Conservation (phyloP, 371 early-diverging fungal species). For the Umbelopsis sp. region DNA sequence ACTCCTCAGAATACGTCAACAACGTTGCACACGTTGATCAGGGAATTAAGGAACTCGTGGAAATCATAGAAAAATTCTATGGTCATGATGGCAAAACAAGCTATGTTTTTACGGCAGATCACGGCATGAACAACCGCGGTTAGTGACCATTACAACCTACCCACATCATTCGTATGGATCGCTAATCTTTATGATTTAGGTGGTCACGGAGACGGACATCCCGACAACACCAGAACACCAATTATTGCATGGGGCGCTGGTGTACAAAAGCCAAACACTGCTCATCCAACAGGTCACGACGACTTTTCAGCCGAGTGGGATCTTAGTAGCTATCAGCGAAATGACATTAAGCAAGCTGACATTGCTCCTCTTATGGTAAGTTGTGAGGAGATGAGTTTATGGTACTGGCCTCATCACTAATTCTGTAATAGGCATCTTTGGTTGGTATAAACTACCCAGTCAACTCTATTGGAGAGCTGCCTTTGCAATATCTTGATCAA, state of each 20-base stretch:
- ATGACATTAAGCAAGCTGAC: conserved; percentile 93
- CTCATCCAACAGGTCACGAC: conserved; percentile 54
- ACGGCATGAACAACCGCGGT: conserved; percentile 94
- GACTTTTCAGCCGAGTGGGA: conserved; percentile 74
- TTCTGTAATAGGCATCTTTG: conserved; percentile 64
- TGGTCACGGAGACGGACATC: conserved; percentile 94
- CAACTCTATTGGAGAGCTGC: conserved; percentile 92
- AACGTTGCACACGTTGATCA: conserved; percentile 85
- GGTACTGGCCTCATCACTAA: not conserved
- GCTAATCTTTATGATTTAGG: conserved; percentile 37
- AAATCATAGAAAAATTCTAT: conserved; percentile 75
- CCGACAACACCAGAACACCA: conserved; percentile 93
- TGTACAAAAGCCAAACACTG: conserved; percentile 57
- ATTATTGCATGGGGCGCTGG: conserved; percentile 97
- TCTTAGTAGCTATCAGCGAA: conserved; percentile 56
- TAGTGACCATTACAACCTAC: conserved; percentile 14
- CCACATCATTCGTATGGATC: not conserved
- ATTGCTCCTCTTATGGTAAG: conserved; percentile 92
- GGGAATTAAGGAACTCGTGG: conserved; percentile 69
- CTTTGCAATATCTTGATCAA: conserved; percentile 73
- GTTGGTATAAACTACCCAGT: conserved; percentile 86
- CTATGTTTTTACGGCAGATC: conserved; percentile 93
- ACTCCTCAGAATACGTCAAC: conserved; percentile 80
- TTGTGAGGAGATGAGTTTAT: not conserved
- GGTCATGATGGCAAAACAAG: conserved; percentile 82